These are phyloP conservation scores for Thamnidium elegans DNA, from an alignment of 192 early-diverging fungal genomes.

Conservation along the genomic window DNA sequence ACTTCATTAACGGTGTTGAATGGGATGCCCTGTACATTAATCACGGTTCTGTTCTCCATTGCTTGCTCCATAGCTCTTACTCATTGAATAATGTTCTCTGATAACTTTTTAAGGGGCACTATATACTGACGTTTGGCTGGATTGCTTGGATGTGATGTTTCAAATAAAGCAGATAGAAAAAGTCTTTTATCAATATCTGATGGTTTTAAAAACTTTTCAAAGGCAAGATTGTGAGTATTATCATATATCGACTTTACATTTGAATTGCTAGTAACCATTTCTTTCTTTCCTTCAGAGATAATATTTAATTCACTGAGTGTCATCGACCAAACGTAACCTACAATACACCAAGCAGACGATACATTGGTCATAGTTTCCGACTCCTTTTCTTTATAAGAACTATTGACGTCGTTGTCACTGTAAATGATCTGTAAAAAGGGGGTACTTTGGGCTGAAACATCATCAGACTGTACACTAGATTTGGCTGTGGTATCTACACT, in stretches of 20 bases:
- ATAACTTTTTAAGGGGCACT: constrained; percentile 13
- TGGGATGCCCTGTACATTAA: constrained; percentile 2
- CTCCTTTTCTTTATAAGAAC: constrained; percentile 12
- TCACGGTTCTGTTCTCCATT: constrained; percentile 14
- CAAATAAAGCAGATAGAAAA: constrained; percentile 17
- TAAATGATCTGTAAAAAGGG: constrained; percentile 9
- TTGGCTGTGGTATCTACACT: constrained; percentile 7
- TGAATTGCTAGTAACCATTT: constrained; percentile 15
- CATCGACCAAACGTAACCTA: constrained; percentile 15
- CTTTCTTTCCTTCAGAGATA: constrained; percentile 17
- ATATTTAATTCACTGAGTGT: constrained; percentile 15
- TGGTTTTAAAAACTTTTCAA: constrained; percentile 17
- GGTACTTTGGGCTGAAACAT: constrained; percentile 12
- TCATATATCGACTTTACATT: constrained; percentile 16
- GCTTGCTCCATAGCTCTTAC: constrained; percentile 13
- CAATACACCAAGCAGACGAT: constrained; percentile 1
- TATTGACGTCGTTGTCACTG: constrained; percentile 8
- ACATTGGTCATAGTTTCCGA: not conserved
- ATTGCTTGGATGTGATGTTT: constrained; percentile 3
- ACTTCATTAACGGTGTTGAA: constrained; percentile 11
- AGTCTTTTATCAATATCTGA: constrained; percentile 16
- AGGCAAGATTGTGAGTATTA: constrained; percentile 12
- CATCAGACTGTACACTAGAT: constrained; percentile 11
- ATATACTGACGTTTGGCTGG: constrained; percentile 9
- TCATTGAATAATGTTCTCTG: constrained; percentile 11